A percentile compares a stretch with the other conserved stretches of the same genome.
Conservation (phyloP, 805 yeast species). For the Candida schatavii region DNA sequence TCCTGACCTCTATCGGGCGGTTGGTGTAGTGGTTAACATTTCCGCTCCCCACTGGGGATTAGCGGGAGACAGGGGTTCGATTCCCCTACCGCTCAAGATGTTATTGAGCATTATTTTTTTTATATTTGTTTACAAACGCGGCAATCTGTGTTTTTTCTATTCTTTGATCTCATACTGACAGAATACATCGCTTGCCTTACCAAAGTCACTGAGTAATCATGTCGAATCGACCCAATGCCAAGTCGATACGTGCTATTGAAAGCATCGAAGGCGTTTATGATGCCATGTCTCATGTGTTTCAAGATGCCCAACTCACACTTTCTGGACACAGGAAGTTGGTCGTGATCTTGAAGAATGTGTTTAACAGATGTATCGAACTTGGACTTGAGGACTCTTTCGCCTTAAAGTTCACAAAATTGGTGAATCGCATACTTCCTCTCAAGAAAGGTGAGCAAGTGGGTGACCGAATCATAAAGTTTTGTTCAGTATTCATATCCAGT, state of each 20-base stretch:
- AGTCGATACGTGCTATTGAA: conserved; percentile 17
- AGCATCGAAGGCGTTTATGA: conserved; percentile 20
- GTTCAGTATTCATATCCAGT: conserved; percentile 55
- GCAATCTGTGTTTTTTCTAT: neutral
- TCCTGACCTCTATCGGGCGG: conserved; percentile 47
- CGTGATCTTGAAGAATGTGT: conserved; percentile 58
- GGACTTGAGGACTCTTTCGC: conserved; percentile 59
- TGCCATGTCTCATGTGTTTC: conserved; percentile 68
- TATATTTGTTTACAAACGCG: too few relatives aligned
- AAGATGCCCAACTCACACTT: conserved; percentile 70
- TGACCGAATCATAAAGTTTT: conserved; percentile 71
- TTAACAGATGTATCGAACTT: conserved; percentile 50
- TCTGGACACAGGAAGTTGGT: conserved; percentile 78
- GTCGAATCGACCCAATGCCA: conserved; percentile 6
- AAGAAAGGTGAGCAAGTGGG: conserved; percentile 71
- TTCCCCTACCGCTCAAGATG: conserved; percentile 78
- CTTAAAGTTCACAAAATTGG: conserved; percentile 53
- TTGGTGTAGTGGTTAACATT: conserved; percentile 91
- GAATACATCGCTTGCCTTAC: too few relatives aligned
- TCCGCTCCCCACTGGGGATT: conserved; percentile 87
- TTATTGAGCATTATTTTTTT: neutral
- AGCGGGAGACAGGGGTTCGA: conserved; percentile 94
- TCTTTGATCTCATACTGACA: too few relatives aligned
- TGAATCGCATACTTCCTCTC: conserved; percentile 63
- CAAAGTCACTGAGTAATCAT: neutral